Evolutionary conservation across 305 asterid species (phyloP), one percentile per base, ranked within the genome.

Genomic region (Striga hermonthica): DNA sequence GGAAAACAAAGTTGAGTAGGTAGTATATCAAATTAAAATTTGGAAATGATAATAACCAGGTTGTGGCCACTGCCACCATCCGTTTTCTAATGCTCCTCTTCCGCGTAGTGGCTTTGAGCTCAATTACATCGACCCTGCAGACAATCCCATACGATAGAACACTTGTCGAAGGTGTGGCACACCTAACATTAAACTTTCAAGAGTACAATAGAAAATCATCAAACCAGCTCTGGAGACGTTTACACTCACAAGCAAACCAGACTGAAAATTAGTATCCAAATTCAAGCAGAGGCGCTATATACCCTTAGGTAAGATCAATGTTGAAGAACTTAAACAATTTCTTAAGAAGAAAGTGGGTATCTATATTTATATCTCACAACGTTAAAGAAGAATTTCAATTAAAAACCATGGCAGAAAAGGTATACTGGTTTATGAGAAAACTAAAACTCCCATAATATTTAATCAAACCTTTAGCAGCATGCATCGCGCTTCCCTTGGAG

Each of bases 21-120:
- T n/a, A n/a, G n/a, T n/a, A n/a, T n/a, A n/a, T n/a, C n/a, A n/a
- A n/a, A n/a, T n/a, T n/a, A n/a, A n/a, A n/a, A n/a, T n/a, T n/a
- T n/a, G 35, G 66, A 48, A 43, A 48, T 44, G 31, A 13, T 14
- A n/a, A 14, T 48, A 85, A 90, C 98, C 95, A 92, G 69, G 53
- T 97, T 92, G 81, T 92, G 98, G 59, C 82, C 98, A 37, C 98
- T 72, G 97, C 94, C 31, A 90, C 97, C 1, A 92, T 90, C 64
- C 86, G 96, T 79, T 69, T 73, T 75, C 87, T n/a, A n/a, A n/a
- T n/a, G n/a, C n/a, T n/a, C n/a, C n/a, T n/a, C n/a, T n/a, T n/a
- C n/a, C n/a, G n/a, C n/a, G n/a, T n/a, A n/a, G n/a, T n/a, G n/a
- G n/a, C n/a, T n/a, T n/a, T n/a, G n/a, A n/a, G n/a, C n/a, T n/a